Evolutionary conservation across 176 grass and related monocot genomes (phyloP).

Genomic region (Thinopyrum elongatum): DNA sequence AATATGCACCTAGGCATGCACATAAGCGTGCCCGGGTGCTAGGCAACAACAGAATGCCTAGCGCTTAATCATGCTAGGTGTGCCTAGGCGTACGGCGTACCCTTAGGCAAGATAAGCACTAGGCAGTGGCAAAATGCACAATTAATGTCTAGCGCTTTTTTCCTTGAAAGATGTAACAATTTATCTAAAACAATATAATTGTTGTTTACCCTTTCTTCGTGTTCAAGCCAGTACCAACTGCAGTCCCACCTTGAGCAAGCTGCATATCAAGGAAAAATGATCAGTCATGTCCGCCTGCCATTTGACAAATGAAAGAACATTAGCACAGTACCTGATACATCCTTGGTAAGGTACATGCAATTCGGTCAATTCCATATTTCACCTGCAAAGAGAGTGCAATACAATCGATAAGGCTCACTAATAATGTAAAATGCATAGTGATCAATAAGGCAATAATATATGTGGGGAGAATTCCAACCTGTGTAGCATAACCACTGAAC

Average conservation of each 20-base stretch:
- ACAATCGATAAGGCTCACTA: slow-evolving; percentile 15
- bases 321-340: slow-evolving; percentile 85
- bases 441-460: slow-evolving; percentile 22
- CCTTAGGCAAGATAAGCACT: background rate
- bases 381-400: slow-evolving; percentile 54
- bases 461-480: slow-evolving; percentile 52
- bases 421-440: background rate
- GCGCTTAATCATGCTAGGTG: too few relatives aligned
- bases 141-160: background rate
- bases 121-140: background rate
- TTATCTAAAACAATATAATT: background rate
- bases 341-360: slow-evolving; percentile 69
- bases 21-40: background rate
- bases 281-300: slow-evolving; percentile 22
- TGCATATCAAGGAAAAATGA: slow-evolving; percentile 35
- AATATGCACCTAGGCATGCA: background rate
- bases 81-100: too few relatives aligned
- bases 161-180: background rate
- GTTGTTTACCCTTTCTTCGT: slow-evolving; percentile 86
- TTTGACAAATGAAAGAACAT: slow-evolving; percentile 28
- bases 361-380: slow-evolving; percentile 85
- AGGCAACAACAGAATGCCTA: too few relatives aligned
- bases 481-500: slow-evolving; percentile 92
- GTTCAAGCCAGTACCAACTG: slow-evolving; percentile 97
- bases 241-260: slow-evolving; percentile 99